A percentile compares a stretch with the other conserved stretches of the same genome.
These are phyloP conservation scores for Solioccasus polychromus DNA, from an alignment of 768 basidiomycete species.

Conservation along the genomic window DNA sequence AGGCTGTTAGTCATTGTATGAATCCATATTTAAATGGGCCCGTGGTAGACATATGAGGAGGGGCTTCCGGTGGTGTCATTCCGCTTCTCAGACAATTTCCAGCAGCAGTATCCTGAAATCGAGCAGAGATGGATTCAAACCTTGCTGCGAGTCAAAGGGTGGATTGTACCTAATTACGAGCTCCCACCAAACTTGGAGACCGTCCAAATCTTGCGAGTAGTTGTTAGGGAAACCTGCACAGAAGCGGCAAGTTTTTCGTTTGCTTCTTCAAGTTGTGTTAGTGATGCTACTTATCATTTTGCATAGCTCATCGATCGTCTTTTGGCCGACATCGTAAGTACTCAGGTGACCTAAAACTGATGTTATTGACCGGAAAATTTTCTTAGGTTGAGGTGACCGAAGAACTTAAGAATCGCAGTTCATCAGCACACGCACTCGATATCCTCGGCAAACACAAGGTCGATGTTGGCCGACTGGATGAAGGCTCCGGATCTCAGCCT, in stretches of 20 bases:
- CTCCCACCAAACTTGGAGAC: slow-evolving; percentile 50
- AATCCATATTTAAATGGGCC: neutral
- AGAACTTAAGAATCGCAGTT: slow-evolving; percentile 44
- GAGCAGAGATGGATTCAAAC: slow-evolving; percentile 59
- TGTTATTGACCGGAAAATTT: neutral
- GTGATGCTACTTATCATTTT: slow-evolving; percentile 25
- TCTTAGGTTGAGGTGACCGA: slow-evolving; percentile 63
- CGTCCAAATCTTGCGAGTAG: slow-evolving; percentile 60
- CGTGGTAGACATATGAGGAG: slow-evolving; percentile 40
- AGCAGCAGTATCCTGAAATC: slow-evolving; percentile 49
- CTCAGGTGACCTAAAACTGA: neutral
- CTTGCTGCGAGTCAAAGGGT: slow-evolving; percentile 45
- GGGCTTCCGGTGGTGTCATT: slow-evolving; percentile 54
- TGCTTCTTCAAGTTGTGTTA: slow-evolving; percentile 17
- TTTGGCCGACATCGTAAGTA: slow-evolving; percentile 65
- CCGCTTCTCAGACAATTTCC: slow-evolving; percentile 54
- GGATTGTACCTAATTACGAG: slow-evolving; percentile 63
- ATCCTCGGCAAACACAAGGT: slow-evolving; percentile 32
- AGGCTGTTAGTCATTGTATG: slow-evolving; percentile 1
- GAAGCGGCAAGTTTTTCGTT: slow-evolving; percentile 42
- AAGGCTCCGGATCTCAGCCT: slow-evolving; percentile 43
- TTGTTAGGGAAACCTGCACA: slow-evolving; percentile 53
- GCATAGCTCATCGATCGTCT: slow-evolving; percentile 60
- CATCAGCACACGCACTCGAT: slow-evolving; percentile 52
- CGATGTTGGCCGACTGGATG: slow-evolving; percentile 45